Evolutionary conservation across 2,329 filamentous ascomycete species (phyloP).

Genomic region (Xylaria sp.): DNA sequence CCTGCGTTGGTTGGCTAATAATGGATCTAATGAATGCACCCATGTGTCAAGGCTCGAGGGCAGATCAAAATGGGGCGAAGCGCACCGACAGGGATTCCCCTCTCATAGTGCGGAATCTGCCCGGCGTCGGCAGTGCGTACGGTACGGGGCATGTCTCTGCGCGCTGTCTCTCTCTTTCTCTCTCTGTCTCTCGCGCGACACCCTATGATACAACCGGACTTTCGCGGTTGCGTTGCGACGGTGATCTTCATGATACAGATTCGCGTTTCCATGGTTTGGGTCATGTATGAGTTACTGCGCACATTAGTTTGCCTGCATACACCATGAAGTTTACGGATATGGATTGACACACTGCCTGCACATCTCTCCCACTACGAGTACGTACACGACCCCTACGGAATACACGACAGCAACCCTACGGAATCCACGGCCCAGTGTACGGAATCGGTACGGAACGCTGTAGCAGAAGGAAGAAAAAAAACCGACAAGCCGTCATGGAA

Average conservation of each 20-base stretch:
- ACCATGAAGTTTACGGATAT: neutral
- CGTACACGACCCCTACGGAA: no score
- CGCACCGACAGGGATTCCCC: neutral
- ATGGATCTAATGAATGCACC: neutral
- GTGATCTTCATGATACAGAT: neutral
- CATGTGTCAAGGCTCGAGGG: neutral
- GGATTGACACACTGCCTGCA: no score
- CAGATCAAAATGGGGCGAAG: neutral
- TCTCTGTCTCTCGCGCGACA: neutral
- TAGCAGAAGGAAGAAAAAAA: no score
- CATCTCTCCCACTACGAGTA: no score
- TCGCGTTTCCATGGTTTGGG: neutral
- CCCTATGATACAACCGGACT: no score
- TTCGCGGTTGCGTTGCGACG: neutral
- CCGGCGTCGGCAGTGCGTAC: neutral
- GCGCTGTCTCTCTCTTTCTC: neutral
- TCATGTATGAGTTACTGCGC: neutral
- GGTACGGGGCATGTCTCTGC: neutral
- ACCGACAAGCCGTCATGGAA: neutral
- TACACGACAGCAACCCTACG: no score
- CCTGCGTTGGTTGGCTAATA: neutral
- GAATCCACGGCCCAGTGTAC: no score
- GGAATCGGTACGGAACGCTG: no score
- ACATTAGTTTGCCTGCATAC: neutral
- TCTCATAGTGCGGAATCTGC: neutral